Evolutionary conservation across 495 filamentous ascomycete genomes (phyloP), one percentile per base, ranked within the genome.

Genomic region (Cercophora sp.): DNA sequence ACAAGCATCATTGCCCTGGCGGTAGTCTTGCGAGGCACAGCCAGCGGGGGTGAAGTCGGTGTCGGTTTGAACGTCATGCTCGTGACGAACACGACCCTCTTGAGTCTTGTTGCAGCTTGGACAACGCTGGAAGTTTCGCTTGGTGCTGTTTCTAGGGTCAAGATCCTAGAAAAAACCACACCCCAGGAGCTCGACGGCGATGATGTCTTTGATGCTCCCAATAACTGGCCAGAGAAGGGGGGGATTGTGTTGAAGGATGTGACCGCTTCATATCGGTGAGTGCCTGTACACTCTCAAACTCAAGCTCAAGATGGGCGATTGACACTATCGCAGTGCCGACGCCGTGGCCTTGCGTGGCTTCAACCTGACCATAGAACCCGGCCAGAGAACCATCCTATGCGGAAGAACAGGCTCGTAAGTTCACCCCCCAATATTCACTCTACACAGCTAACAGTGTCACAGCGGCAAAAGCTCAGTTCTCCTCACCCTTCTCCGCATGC

Each of bases 61-160:
- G 61, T 68, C 4, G 61, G 61, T 29, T 57, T 68, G 9, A 59
- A 58, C 5, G 26, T 70, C 0, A 56, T 66, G 13, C 52, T 70
- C 1, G 56, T 57, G 9, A 54, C 65, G 2, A 74, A 64, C 18
- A 59, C 61, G 19, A 69, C 57, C 23, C 56, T 75, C 4, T 52
- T 62, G 18, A 13, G 52, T 5, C 48, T 73, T 10, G 67, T 78
- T 8, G 55, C 52, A 13, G 58, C 45, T 1, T 82, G 71, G 70
- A 78, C 77, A 0, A 50, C 61, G 19, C 55, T 82, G 5, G 80
- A 83, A 42, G 75, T 73, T 1, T 79, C 71, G 0, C 65, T 83
- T 8, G 80, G 79, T 0, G 77, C 78, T 0, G 61, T 83, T 4
- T 60, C 75, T 2, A 61, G 78, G 5, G 54, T 82, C 0, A 61